Evolutionary conservation across 371 early-diverging fungal genomes (phyloP).

Genomic region (Zychaea mexicana): DNA sequence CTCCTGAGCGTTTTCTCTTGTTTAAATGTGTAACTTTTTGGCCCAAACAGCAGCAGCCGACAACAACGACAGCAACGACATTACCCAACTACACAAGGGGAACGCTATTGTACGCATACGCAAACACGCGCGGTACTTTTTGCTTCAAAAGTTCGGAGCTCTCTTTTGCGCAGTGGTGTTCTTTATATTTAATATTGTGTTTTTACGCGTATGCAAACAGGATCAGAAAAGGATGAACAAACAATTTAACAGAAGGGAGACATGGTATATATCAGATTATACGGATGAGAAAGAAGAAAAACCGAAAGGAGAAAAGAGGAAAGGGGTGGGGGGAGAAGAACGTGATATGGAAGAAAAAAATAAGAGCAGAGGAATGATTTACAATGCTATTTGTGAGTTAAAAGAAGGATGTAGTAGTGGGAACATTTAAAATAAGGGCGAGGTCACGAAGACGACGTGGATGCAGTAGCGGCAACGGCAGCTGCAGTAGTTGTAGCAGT

Average conservation of each 20-base stretch:
- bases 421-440: background rate
- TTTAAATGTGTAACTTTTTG: too few species aligned
- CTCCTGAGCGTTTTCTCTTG: too few species aligned
- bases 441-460: background rate
- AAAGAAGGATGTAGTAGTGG: background rate
- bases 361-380: background rate
- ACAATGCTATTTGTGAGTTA: background rate
- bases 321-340: background rate
- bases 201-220: background rate
- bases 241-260: background rate
- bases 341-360: background rate
- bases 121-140: too few species aligned
- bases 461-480: background rate
- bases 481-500: background rate
- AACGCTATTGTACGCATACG: too few species aligned
- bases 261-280: background rate
- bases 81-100: too few species aligned
- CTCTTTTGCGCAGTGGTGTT: background rate
- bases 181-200: conserved; percentile 5
- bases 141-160: background rate
- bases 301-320: background rate
- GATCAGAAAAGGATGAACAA: background rate
- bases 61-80: too few species aligned
- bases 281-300: conserved; percentile 2
- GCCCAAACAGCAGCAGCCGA: too few species aligned